Percentiles rank a stretch among this genome's conserved stretches.
Evolutionary conservation across 1,139 yeast genomes (phyloP).

Genomic region (Pichia sp.): DNA sequence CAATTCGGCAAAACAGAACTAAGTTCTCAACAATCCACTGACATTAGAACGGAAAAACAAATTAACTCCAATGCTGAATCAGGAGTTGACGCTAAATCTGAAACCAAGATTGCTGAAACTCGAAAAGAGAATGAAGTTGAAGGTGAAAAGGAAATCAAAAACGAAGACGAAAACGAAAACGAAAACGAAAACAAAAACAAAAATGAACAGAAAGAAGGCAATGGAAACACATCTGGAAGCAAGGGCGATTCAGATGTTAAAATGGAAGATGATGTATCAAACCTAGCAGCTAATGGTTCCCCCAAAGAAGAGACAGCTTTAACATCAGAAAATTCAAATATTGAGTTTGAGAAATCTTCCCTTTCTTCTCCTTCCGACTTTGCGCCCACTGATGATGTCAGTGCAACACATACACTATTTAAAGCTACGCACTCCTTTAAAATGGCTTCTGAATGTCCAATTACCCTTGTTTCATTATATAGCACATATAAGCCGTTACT

Average conservation of each 20-base stretch:
- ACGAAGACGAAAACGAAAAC: background rate
- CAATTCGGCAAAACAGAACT: constrained; percentile 24
- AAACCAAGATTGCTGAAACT: background rate
- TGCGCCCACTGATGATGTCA: constrained; percentile 34
- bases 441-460: constrained; percentile 93
- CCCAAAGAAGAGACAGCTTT: background rate
- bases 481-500: constrained; percentile 81
- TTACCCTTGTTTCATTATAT: constrained; percentile 87
- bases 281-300: constrained; percentile 27
- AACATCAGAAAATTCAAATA: background rate
- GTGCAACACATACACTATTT: constrained; percentile 38
- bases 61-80: background rate
- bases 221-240: background rate
- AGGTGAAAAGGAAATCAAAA: background rate
- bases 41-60: background rate
- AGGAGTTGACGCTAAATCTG: background rate
- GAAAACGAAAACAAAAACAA: constrained; percentile 15
- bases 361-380: constrained; percentile 35
- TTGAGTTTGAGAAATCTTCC: background rate
- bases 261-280: background rate
- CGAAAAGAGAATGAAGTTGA: background rate
- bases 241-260: constrained; percentile 1
- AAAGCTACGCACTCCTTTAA: constrained; percentile 79
- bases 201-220: constrained; percentile 9
- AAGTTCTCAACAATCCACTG: background rate